Percentiles rank a stretch among this genome's conserved stretches.
Conservation (phyloP, 768 basidiomycete genomes). For the Rickenella mellea region DNA sequence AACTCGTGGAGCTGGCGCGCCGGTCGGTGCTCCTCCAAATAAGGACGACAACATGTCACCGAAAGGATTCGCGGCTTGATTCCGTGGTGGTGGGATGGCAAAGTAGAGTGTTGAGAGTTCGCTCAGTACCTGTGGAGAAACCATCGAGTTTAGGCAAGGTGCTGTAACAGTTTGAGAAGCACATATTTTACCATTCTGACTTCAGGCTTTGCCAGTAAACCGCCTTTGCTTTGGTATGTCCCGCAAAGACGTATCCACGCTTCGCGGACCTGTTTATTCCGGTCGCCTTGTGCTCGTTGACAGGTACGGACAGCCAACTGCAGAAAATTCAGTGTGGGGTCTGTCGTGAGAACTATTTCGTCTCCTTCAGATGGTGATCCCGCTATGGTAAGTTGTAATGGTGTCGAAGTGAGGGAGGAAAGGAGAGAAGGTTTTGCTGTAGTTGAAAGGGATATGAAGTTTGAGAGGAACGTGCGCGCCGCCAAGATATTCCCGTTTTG, state of each 20-base stretch:
- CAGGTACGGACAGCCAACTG: conserved; percentile 86
- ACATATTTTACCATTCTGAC: conserved; percentile 48
- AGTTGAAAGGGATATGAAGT: conserved; percentile 60
- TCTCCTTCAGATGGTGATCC: conserved; percentile 19
- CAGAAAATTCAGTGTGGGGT: conserved; percentile 75
- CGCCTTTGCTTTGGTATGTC: conserved; percentile 71
- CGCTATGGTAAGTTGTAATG: conserved; percentile 36
- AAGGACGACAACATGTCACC: conserved; percentile 85
- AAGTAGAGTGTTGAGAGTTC: conserved; percentile 76
- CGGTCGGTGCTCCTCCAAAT: conserved; percentile 60
- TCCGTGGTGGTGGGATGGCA: conserved; percentile 71
- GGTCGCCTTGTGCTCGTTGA: conserved; percentile 76
- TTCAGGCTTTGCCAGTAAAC: conserved; percentile 47
- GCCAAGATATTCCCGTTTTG: conserved; percentile 87
- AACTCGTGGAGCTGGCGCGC: conserved; percentile 15
- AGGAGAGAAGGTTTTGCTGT: conserved; percentile 30
- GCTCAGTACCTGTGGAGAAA: conserved; percentile 40
- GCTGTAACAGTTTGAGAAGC: conserved; percentile 1
- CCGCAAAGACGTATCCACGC: conserved; percentile 81
- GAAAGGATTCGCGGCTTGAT: conserved; percentile 67
- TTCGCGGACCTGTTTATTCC: conserved; percentile 66
- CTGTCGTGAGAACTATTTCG: conserved; percentile 68
- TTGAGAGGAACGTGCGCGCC: conserved; percentile 84
- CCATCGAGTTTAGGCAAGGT: background rate
- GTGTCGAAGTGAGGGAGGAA: conserved; percentile 29